A percentile compares a stretch with the other conserved stretches of the same genome.
Conservation (phyloP, 495 filamentous ascomycete species). For the Penicillium roqueforti region DNA sequence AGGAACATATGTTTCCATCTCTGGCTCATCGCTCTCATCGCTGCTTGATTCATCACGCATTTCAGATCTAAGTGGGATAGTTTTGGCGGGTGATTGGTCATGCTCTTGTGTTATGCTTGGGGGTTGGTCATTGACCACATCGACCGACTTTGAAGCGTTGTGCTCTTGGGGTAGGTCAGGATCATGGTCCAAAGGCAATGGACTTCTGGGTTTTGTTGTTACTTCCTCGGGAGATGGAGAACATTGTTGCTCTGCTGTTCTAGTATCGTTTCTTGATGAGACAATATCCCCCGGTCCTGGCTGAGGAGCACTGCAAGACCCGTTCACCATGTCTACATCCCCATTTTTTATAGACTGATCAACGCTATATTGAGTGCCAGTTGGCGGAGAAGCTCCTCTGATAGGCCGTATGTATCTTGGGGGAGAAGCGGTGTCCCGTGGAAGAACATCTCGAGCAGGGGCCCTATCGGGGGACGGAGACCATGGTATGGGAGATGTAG, state of each 20-base stretch:
- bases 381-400: neutral
- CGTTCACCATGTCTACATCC: neutral
- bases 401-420: neutral
- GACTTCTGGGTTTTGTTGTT: neutral
- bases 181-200: neutral
- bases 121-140: neutral
- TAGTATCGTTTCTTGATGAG: neutral
- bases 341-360: neutral
- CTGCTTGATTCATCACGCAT: slow-evolving; percentile 13
- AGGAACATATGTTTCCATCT: slow-evolving; percentile 53
- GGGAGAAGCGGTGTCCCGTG: neutral
- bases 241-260: neutral
- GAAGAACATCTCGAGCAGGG: slow-evolving; percentile 2
- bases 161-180: neutral
- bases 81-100: neutral
- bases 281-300: neutral
- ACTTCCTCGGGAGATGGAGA: too few species aligned
- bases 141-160: neutral
- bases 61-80: neutral
- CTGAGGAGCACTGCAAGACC: neutral
- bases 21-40: slow-evolving; percentile 29
- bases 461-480: neutral
- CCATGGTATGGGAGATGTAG: neutral
- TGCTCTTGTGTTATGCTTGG: neutral
- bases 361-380: neutral